Evolutionary conservation across 106 monocot species (phyloP).

Genomic region (Dendrobium catenatum): DNA sequence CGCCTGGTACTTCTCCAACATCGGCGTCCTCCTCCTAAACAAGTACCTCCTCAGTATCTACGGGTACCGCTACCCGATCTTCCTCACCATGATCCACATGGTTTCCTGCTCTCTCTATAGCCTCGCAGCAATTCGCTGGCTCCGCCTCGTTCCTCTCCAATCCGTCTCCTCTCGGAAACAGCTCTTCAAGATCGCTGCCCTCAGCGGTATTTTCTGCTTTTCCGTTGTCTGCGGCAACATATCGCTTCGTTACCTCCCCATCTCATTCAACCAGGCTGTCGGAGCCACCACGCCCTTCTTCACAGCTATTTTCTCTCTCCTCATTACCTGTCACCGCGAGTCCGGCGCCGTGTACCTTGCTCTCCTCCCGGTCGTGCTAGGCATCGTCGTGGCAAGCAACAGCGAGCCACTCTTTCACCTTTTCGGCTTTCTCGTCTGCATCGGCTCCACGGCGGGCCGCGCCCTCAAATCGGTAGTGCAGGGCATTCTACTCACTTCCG

Average conservation of each 20-base stretch:
- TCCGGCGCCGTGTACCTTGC: slow-evolving; percentile 28
- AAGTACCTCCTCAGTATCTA: slow-evolving; percentile 43
- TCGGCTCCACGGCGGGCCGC: slow-evolving; percentile 30
- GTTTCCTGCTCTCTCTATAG: slow-evolving; percentile 33
- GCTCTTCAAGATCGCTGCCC: slow-evolving; percentile 34
- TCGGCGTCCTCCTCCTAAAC: slow-evolving; percentile 50
- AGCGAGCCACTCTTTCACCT: slow-evolving; percentile 36
- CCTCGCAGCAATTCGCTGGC: slow-evolving; percentile 25
- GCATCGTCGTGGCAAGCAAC: slow-evolving; percentile 42
- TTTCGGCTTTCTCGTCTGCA: slow-evolving; percentile 32
- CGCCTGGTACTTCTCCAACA: slow-evolving; percentile 49
- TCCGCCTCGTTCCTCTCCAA: slow-evolving; percentile 37
- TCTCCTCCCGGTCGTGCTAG: slow-evolving; percentile 40
- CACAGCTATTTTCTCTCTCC: slow-evolving; percentile 40
- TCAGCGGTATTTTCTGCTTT: slow-evolving; percentile 41
- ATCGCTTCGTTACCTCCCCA: slow-evolving; percentile 44
- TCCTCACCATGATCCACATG: slow-evolving; percentile 56
- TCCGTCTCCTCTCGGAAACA: slow-evolving; percentile 33
- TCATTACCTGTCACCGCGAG: slow-evolving; percentile 37
- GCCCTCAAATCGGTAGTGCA: slow-evolving; percentile 38
- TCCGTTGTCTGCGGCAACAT: slow-evolving; percentile 49
- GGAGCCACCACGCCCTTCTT: slow-evolving; percentile 58
- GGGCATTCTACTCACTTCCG: slow-evolving; percentile 31
- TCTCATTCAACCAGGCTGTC: slow-evolving; percentile 51
- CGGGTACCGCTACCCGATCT: slow-evolving; percentile 48